Percentiles rank a stretch among this genome's conserved stretches.
These are phyloP conservation scores for Benincasa hispida DNA, from an alignment of 306 rosid species.

Conservation along the genomic window DNA sequence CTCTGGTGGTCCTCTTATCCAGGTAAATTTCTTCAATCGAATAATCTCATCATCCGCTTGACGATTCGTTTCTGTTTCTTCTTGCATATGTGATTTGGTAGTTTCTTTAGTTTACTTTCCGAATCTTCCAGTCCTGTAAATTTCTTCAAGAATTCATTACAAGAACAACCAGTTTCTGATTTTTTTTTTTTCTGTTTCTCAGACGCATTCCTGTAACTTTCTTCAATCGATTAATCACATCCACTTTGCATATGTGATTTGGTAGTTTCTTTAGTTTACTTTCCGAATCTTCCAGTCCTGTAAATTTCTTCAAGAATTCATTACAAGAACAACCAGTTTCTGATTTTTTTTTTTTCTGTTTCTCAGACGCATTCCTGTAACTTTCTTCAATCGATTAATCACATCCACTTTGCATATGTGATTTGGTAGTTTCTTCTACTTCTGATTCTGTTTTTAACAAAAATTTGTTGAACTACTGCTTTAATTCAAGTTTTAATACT, in stretches of 20 bases:
- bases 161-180: too few species aligned
- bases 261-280: not conserved
- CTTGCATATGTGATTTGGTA: not conserved
- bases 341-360: too few species aligned
- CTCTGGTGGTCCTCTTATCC: constrained; percentile 59
- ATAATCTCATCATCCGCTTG: not conserved
- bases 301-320: too few species aligned
- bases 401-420: not conserved
- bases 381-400: not conserved
- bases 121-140: too few species aligned
- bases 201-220: constrained; percentile 8
- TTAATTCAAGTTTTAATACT: not conserved
- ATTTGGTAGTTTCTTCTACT: not conserved
- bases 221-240: not conserved
- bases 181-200: too few species aligned
- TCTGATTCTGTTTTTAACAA: not conserved
- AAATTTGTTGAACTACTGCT: not conserved
- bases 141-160: too few species aligned
- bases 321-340: too few species aligned
- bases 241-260: not conserved
- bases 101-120: not conserved
- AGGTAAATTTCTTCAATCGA: constrained; percentile 19
- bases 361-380: constrained; percentile 8
- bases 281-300: not conserved
- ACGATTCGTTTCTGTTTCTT: not conserved